Base-by-base conservation (phyloP, 2,329 filamentous ascomycete species). In the Aspergillus brasiliensis region DNA sequence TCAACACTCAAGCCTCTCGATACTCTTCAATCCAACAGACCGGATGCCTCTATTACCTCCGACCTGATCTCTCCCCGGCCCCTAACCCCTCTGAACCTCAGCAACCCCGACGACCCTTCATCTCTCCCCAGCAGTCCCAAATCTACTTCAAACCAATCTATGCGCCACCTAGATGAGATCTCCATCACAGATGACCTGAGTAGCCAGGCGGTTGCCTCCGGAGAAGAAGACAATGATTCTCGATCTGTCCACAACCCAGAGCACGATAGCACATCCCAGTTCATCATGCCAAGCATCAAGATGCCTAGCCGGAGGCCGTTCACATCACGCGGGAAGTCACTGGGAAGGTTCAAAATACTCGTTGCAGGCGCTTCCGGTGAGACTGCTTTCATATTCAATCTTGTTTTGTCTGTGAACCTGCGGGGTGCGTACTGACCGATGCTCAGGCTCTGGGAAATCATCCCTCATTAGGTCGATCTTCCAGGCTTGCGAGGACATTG, bases 261-360 rank as follows among this genome's bases (percentile, higher is more conserved):
- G 3, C 69, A 71, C 27, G 75, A 77, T 60, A 75, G 79, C 70
- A 69, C 78, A 11, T 78, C 80, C n/a, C 93, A 98, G 75, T 84
- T 99, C n/a, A 91, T 99, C 61, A 99, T 99, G 95, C 95, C 95
- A 5, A 97, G 92, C 71, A 89, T 99, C 69, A 88, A 86, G 62
- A 95, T 99, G 86, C 94, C 95, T 3, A 90, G 87, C 62, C 87
- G 95, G 52, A 85, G 92, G 54, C 93, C 93, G 0, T 98, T 98
- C 74, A 97, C 95, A 0, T 87, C 90, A n/a, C 85, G 85, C 49
- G 95, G 95, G 15, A 94, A 90, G 78, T 84, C 84, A 34, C 85
- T 98, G 73, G 94, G 94, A 1, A 88, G 91, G 68, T 81, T 98
- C 57, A 98, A 96, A 78, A 81, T 98, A n/a, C 81, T 98, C 64